Evolutionary conservation across 495 filamentous ascomycete species (phyloP), one percentile per base, ranked within the genome.

Genomic region (Aspergillus biplanus): DNA sequence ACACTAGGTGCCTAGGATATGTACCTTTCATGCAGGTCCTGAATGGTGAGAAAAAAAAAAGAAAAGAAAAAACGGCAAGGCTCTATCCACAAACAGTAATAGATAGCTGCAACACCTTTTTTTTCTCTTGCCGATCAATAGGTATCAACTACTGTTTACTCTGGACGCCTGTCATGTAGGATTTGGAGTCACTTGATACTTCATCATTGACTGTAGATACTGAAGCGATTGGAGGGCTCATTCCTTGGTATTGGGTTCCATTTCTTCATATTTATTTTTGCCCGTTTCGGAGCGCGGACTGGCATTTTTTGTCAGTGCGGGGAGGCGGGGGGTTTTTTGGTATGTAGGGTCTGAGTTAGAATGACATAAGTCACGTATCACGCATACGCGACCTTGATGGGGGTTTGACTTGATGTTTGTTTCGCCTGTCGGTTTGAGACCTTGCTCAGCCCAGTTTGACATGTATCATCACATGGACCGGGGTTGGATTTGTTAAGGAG

Each of bases 401-500:
- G 39, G 11, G n/a, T 44, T 11, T 44, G 39, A 44, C 39, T 15
- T 13, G 8, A 39, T 39, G 37, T 8, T 13, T 39, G 13, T 44
- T 44, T 44, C 39, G 6, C n/a, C 11, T 8, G 47, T 13, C 5
- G 47, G 47, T 32, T 27, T 33, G 52, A 33, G 52, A 54, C 31
- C 12, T 33, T 54, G 27, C 27, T 54, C 52, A 27, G 27, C 12
- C 16, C 13, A 32, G 52, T 12, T 34, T 33, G 33, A 33, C 27
- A 54, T 54, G 13, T 34, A 16, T 54, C 21, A 27, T 27, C 52
- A 54, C 33, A 54, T 54, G 52, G 52, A 34, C 12, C 5, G 27
- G 52, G 27, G 13, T 54, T 34, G 21, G 27, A 54, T 34, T 54
- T 54, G 52, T 54, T 27, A 54, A n/a, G 52, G 52, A 33, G 15